Evolutionary conservation across 257 asterid species (phyloP).

Genomic region (Phtheirospermum japonicum): DNA sequence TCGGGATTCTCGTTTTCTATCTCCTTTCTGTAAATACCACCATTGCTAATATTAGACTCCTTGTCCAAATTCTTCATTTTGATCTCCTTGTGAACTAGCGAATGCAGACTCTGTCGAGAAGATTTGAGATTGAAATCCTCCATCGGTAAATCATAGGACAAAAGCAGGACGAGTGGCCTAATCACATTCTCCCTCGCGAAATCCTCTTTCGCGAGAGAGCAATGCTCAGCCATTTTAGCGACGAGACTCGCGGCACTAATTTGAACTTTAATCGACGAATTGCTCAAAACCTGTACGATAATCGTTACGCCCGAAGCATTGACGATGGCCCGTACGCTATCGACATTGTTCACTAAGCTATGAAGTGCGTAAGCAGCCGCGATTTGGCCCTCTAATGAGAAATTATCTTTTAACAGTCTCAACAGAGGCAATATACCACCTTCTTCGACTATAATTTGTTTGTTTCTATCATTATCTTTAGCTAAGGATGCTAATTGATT

Average conservation of each 20-base stretch:
- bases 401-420: conserved; percentile 56
- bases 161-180: conserved; percentile 67
- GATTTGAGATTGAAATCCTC: conserved; percentile 47
- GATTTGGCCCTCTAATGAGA: conserved; percentile 60
- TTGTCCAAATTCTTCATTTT: conserved; percentile 19
- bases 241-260: conserved; percentile 59
- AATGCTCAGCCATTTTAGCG: conserved; percentile 69
- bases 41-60: no score
- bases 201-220: conserved; percentile 53
- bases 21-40: conserved; percentile 49
- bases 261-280: conserved; percentile 63
- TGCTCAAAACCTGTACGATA: conserved; percentile 56
- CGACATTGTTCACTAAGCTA: conserved; percentile 50
- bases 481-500: conserved; percentile 69
- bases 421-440: conserved; percentile 68
- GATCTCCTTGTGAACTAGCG: conserved; percentile 68
- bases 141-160: conserved; percentile 51
- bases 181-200: conserved; percentile 80
- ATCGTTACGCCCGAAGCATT: conserved; percentile 54
- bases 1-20: conserved; percentile 67
- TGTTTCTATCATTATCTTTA: conserved; percentile 76
- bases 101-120: conserved; percentile 50
- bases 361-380: conserved; percentile 64
- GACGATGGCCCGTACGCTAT: conserved; percentile 50
- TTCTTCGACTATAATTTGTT: conserved; percentile 80